A percentile compares a stretch with the other conserved stretches of the same genome.
These are phyloP conservation scores for Sporothrix protearum DNA, from an alignment of 2,329 filamentous ascomycete genomes.

Conservation along the genomic window DNA sequence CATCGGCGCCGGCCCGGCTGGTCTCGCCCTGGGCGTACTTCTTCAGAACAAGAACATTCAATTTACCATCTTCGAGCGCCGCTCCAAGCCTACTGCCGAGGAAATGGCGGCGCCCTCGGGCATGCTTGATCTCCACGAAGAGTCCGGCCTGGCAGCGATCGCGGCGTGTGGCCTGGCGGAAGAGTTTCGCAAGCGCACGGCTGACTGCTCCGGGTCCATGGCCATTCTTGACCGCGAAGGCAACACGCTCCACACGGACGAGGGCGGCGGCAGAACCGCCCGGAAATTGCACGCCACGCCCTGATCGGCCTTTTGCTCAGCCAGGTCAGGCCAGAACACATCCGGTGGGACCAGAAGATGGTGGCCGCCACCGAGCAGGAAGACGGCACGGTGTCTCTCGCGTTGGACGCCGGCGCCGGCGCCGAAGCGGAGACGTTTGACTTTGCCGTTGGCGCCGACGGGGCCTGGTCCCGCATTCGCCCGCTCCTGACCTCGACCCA, in stretches of 20 bases:
- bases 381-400: background rate
- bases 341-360: conserved; percentile 4
- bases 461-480: background rate
- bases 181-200: background rate
- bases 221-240: background rate
- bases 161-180: background rate
- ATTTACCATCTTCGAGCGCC: conserved; percentile 39
- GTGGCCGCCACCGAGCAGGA: background rate
- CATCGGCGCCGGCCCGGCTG: conserved; percentile 45
- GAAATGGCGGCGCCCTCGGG: conserved; percentile 37
- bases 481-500: conserved; percentile 31
- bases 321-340: background rate
- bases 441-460: background rate
- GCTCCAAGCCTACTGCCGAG: conserved; percentile 31
- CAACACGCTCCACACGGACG: background rate
- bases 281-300: background rate
- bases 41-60: conserved; percentile 41
- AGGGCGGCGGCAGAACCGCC: background rate
- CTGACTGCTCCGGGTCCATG: background rate
- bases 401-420: background rate
- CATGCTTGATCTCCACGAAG: conserved; percentile 48
- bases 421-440: background rate
- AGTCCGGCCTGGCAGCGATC: conserved; percentile 45
- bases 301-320: background rate
- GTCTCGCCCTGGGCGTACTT: conserved; percentile 46